Percentiles rank a stretch among this genome's conserved stretches.
These are phyloP conservation scores for Diplodia intermedia DNA, from an alignment of 2,329 filamentous ascomycete species.

Conservation along the genomic window DNA sequence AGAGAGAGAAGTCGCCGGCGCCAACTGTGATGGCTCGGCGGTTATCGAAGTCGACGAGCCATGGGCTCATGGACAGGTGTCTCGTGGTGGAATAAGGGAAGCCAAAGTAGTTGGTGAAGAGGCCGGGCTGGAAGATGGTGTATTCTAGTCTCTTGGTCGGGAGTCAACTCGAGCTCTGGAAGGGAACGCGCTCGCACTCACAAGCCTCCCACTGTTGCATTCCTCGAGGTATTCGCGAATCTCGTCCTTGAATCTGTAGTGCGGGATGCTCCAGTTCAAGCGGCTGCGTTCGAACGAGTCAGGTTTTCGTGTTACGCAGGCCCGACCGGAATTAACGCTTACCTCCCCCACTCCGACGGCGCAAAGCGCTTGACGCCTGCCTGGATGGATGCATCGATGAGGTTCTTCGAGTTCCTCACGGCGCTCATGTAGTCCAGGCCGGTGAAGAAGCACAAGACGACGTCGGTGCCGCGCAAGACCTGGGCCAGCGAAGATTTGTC, in stretches of 20 bases:
- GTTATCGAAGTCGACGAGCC: constrained; percentile 43
- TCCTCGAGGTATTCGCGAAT: constrained; percentile 59
- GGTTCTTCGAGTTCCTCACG: constrained; percentile 38
- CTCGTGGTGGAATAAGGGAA: constrained; percentile 57
- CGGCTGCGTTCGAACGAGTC: not conserved
- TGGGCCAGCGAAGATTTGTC: constrained; percentile 48
- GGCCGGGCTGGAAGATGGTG: constrained; percentile 61
- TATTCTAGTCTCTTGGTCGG: constrained; percentile 56
- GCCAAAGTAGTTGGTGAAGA: constrained; percentile 64
- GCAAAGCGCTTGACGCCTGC: constrained; percentile 43
- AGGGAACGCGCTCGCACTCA: constrained; percentile 34
- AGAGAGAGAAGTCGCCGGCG: constrained; percentile 39
- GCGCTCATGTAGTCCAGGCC: constrained; percentile 40
- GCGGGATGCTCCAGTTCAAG: constrained; percentile 48
- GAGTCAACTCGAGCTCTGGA: not conserved
- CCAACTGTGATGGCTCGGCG: constrained; percentile 43
- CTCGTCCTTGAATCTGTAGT: constrained; percentile 60
- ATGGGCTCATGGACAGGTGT: constrained; percentile 46
- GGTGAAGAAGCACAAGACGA: constrained; percentile 61
- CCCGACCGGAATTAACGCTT: constrained; percentile 40
- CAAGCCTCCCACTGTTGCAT: constrained; percentile 58
- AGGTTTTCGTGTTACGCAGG: not conserved
- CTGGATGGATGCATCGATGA: constrained; percentile 51
- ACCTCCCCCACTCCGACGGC: constrained; percentile 49
- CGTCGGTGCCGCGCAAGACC: constrained; percentile 57